These are phyloP conservation scores for Metschnikowia hibisci DNA, from an alignment of 805 yeast genomes.

Conservation along the genomic window DNA sequence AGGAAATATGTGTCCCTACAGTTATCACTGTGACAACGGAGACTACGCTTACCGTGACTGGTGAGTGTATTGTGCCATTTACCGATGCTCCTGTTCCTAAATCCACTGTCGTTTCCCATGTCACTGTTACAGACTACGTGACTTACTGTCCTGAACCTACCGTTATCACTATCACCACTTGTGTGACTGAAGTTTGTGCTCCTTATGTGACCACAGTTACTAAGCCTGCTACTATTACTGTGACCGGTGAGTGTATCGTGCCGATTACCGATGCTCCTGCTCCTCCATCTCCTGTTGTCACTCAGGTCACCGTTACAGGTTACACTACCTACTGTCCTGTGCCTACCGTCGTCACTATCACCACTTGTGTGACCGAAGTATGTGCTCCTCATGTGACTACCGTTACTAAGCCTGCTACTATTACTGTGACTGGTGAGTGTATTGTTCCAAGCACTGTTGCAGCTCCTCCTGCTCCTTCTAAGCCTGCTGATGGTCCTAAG, in stretches of 20 bases:
- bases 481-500: too few relatives aligned
- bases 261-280: conserved; percentile 15
- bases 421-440: conserved; percentile 32
- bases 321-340: conserved; percentile 38
- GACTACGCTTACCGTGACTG: conserved; percentile 32
- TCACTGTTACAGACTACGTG: conserved; percentile 33
- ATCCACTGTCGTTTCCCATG: conserved; percentile 20
- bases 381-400: conserved; percentile 26
- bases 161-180: conserved; percentile 31
- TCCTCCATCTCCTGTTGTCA: conserved; percentile 17
- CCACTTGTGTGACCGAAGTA: conserved; percentile 26
- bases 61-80: conserved; percentile 27
- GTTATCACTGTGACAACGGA: conserved; percentile 29
- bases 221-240: conserved; percentile 30
- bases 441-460: conserved; percentile 21
- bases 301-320: conserved; percentile 29
- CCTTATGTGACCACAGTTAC: conserved; percentile 26
- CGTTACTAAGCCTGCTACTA: conserved; percentile 29
- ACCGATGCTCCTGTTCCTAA: conserved; percentile 1
- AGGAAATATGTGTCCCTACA: conserved; percentile 24
- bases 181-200: conserved; percentile 25
- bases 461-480: conserved; percentile 29
- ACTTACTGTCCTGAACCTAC: conserved; percentile 38
- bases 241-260: conserved; percentile 30
- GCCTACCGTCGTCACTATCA: conserved; percentile 31